Evolutionary conservation across 495 filamentous ascomycete genomes (phyloP).

Genomic region (Annulohypoxylon nitens): DNA sequence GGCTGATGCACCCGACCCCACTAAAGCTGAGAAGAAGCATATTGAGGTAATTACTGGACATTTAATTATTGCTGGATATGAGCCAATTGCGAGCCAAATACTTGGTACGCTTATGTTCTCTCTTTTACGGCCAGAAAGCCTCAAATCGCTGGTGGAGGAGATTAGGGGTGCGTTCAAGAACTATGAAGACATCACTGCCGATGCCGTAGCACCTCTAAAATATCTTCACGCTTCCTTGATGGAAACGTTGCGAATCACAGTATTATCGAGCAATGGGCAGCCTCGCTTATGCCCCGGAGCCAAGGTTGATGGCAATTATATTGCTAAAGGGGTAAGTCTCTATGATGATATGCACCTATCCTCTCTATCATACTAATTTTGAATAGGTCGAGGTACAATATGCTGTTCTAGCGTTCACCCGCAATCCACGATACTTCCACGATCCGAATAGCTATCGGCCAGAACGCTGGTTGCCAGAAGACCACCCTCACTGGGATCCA

Average conservation of each 20-base stretch:
- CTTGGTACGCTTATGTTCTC: slow-evolving; percentile 34
- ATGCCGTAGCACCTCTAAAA: slow-evolving; percentile 12
- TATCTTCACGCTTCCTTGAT: slow-evolving; percentile 40
- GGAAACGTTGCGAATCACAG: slow-evolving; percentile 41
- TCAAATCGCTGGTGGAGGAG: slow-evolving; percentile 23
- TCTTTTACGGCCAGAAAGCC: slow-evolving; percentile 31
- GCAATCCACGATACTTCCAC: slow-evolving; percentile 35
- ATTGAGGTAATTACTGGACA: slow-evolving; percentile 40
- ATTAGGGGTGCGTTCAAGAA: slow-evolving; percentile 38
- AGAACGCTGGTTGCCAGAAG: slow-evolving; percentile 40
- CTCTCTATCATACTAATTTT: not conserved
- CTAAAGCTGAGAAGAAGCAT: slow-evolving; percentile 25
- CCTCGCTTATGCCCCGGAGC: slow-evolving; percentile 42
- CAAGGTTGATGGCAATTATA: slow-evolving; percentile 42
- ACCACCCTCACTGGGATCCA: slow-evolving; percentile 37
- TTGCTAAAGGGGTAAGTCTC: slow-evolving; percentile 43
- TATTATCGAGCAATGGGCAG: slow-evolving; percentile 21
- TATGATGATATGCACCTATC: not conserved
- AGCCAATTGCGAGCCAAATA: slow-evolving; percentile 35
- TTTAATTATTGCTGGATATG: slow-evolving; percentile 45
- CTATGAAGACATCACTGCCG: slow-evolving; percentile 42
- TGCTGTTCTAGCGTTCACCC: slow-evolving; percentile 25
- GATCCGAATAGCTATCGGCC: slow-evolving; percentile 39
- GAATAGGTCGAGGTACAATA: slow-evolving; percentile 28
- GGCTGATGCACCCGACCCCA: slow-evolving; percentile 1